phyloP scores from a whole-genome alignment of 805 yeast species.

The Limtongia smithiae region DNA sequence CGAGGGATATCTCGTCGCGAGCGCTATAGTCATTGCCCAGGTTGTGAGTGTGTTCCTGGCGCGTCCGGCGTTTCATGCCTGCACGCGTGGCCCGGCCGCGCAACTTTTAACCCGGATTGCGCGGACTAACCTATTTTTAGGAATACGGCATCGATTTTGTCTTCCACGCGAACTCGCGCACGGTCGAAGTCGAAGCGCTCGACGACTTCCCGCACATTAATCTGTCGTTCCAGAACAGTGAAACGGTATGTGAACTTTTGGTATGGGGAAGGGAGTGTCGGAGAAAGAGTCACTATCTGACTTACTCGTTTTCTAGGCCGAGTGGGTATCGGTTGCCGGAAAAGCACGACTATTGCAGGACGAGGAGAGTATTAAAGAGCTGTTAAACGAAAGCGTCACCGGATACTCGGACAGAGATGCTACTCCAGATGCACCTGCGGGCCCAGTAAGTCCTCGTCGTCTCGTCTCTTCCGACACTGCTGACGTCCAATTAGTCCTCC shows the following conservation, averaged over 20 bases:
- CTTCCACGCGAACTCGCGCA: slow-evolving; percentile 21
- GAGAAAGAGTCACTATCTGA: no score
- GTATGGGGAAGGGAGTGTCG: no score
- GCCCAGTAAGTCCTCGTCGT: no score
- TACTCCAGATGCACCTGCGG: no score
- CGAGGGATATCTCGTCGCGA: slow-evolving; percentile 21
- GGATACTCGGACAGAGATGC: slow-evolving; percentile 10
- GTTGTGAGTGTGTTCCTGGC: slow-evolving; percentile 7
- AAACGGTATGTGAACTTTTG: slow-evolving; percentile 11
- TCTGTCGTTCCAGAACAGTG: slow-evolving; percentile 23
- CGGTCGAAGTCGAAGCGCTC: slow-evolving; percentile 18
- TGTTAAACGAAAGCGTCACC: slow-evolving; percentile 10
- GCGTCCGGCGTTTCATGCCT: no score
- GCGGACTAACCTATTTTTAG: background rate
- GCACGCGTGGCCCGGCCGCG: no score
- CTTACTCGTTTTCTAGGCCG: slow-evolving; percentile 15
- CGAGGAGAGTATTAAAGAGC: slow-evolving; percentile 7
- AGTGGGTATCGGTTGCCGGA: slow-evolving; percentile 26
- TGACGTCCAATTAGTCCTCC: no score
- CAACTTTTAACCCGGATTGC: background rate
- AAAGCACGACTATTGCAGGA: slow-evolving; percentile 16
- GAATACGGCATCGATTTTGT: slow-evolving; percentile 24
- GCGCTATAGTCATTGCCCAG: slow-evolving; percentile 18
- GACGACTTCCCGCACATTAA: slow-evolving; percentile 19
- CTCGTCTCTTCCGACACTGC: no score